Conservation (phyloP, 2,329 filamentous ascomycete genomes). For the Aspergillus novofumigatus region DNA sequence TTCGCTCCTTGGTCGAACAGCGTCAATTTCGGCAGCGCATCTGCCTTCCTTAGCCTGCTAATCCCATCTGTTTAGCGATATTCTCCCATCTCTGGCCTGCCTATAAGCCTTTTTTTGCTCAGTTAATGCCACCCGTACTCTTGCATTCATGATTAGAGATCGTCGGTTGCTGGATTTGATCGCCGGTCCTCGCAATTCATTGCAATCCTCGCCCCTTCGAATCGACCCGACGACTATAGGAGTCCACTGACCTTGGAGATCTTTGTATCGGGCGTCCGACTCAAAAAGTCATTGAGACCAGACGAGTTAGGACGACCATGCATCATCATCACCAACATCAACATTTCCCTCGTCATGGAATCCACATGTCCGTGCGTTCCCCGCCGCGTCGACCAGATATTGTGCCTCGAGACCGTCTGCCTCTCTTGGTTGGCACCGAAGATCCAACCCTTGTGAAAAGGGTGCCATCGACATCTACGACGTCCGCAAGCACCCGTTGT, state of each 20-base stretch:
- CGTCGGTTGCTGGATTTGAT: not conserved
- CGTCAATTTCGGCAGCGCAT: slow-evolving; percentile 1
- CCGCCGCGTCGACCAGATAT: slow-evolving; percentile 20
- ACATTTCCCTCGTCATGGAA: slow-evolving; percentile 24
- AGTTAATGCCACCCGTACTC: not conserved
- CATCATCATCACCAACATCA: slow-evolving; percentile 17
- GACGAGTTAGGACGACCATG: slow-evolving; percentile 17
- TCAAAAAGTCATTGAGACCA: not conserved
- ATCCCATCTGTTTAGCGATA: not conserved
- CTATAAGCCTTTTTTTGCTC: not conserved
- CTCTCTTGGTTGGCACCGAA: slow-evolving; percentile 16
- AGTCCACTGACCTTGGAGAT: not conserved
- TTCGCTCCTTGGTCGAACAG: slow-evolving; percentile 24
- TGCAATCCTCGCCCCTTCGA: not conserved
- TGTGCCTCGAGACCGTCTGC: slow-evolving; percentile 23
- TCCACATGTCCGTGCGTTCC: slow-evolving; percentile 19
- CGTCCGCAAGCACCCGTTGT: slow-evolving; percentile 15
- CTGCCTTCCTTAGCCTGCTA: not conserved
- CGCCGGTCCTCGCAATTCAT: not conserved
- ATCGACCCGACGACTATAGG: not conserved
- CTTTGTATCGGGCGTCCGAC: not conserved
- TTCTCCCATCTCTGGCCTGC: not conserved
- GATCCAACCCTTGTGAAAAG: slow-evolving; percentile 27
- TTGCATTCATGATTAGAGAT: slow-evolving; percentile 1
- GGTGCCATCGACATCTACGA: slow-evolving; percentile 17